Evolutionary conservation across 768 basidiomycete species (phyloP).

Genomic region (Rhizopogon rudus): DNA sequence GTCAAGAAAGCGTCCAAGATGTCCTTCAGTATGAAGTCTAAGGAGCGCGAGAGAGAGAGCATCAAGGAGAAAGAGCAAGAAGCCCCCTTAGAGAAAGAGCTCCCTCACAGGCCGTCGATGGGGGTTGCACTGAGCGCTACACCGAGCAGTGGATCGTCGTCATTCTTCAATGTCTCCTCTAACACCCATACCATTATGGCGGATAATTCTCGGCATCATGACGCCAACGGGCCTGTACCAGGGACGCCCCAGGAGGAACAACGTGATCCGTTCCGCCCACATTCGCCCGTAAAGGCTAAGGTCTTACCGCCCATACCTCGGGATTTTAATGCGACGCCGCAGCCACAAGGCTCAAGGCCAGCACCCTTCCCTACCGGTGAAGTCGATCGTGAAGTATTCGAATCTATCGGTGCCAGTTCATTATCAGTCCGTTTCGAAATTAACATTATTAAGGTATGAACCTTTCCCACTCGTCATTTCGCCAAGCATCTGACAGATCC

Average conservation of each 20-base stretch:
- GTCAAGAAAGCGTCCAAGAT: conserved; percentile 75
- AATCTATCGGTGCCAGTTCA: conserved; percentile 67
- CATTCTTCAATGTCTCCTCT: conserved; percentile 79
- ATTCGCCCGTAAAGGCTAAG: conserved; percentile 56
- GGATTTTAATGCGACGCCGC: conserved; percentile 43
- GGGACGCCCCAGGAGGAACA: conserved; percentile 24
- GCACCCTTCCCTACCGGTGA: conserved; percentile 62
- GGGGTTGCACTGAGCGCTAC: conserved; percentile 55
- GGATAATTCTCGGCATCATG: conserved; percentile 27
- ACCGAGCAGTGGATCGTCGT: conserved; percentile 73
- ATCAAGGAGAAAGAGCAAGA: conserved; percentile 40
- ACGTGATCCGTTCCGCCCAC: conserved; percentile 34
- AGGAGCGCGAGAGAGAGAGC: conserved; percentile 41
- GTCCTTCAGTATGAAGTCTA: conserved; percentile 66
- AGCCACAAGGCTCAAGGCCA: conserved; percentile 34
- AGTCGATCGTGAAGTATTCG: conserved; percentile 64
- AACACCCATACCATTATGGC: conserved; percentile 38
- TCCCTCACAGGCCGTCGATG: conserved; percentile 37
- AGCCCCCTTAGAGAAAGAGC: conserved; percentile 38
- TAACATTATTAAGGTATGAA: conserved; percentile 85
- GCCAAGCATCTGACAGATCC: conserved; percentile 1
- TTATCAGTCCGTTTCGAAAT: conserved; percentile 95
- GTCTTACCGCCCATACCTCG: conserved; percentile 78
- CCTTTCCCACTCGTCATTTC: background rate
- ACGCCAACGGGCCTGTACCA: conserved; percentile 20